Conservation (phyloP, 495 filamentous ascomycete genomes). For the Lindgomyces ingoldianus region DNA sequence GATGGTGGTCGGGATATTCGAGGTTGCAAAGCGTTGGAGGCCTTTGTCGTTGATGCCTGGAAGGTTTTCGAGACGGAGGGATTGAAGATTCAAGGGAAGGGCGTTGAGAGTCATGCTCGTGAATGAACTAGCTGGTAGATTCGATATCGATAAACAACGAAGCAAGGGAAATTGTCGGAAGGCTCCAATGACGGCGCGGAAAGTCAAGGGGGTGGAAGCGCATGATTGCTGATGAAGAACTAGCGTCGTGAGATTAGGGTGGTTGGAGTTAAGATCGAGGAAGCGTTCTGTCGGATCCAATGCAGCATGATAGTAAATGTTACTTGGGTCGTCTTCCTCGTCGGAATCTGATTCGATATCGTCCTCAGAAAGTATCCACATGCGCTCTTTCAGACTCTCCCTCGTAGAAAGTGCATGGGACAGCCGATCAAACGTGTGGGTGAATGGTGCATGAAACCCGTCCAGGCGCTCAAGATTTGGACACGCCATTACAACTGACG, state of each 20-base stretch:
- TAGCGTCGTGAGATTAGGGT: constrained; percentile 71
- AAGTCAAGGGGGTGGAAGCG: constrained; percentile 50
- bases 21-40: constrained; percentile 67
- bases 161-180: constrained; percentile 69
- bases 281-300: constrained; percentile 67
- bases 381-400: constrained; percentile 70
- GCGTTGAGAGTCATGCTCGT: constrained; percentile 67
- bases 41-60: constrained; percentile 75
- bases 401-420: constrained; percentile 79
- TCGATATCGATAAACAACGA: constrained; percentile 71
- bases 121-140: constrained; percentile 71
- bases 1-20: constrained; percentile 19
- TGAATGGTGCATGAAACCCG: constrained; percentile 69
- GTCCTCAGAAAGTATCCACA: constrained; percentile 64
- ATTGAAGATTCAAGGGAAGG: constrained; percentile 67
- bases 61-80: constrained; percentile 73
- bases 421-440: constrained; percentile 71
- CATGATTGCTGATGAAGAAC: constrained; percentile 66
- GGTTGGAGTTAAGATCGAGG: constrained; percentile 67
- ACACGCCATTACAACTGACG: constrained; percentile 82
- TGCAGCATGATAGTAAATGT: constrained; percentile 56
- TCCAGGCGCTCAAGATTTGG: constrained; percentile 77
- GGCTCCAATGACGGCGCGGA: constrained; percentile 59
- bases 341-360: constrained; percentile 44
- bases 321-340: constrained; percentile 37